Evolutionary conservation across 1,139 yeast genomes (phyloP), one percentile per base, ranked within the genome.

Genomic region (Eremothecium coryli): DNA sequence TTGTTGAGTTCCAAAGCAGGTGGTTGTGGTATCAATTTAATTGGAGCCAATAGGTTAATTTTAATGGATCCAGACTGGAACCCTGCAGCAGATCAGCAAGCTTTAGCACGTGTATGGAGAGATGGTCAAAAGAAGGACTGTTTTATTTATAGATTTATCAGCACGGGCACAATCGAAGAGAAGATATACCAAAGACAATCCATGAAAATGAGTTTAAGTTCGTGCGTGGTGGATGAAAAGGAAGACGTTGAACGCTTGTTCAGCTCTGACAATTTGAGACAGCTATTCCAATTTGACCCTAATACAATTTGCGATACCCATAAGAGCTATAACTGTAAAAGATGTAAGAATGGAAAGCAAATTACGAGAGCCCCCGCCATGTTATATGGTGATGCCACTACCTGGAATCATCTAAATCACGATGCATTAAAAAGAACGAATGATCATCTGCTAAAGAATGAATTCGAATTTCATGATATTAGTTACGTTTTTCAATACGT

Each of bases 51-150:
- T 50, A 68, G 98, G 42, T 66, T 90, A 41, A 74, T 90, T 18
- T 65, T 90, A 37, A 68, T 90, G 50, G 99, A 90, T 55, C 98
- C 98, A 0, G 98, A 93, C 58, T 90, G 98, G 98, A 90, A 90
- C 50, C 98, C 98, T 0, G 98, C 98, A 0, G 82, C 96, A 2
- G 98, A 90, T 56, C 98, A 90, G 56, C 98, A 90, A 61, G 98
- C 98, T 0, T 66, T 90, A 41, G 98, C 98, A 0, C 73, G 98
- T 58, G 95, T 90, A 3, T 90, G 98, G 98, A 79, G 98, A 66
- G 98, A 90, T 62, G 98, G 98, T 0, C 98, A 90, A 54, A 88
- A 84, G 68, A 90, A 90, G 60, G 95, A 84, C 58, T 90, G 98
- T 62, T 90, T 81, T 52, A 93, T 90, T 35, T 90, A 90, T 56